Conservation (phyloP, 2,329 filamentous ascomycete genomes). For the Dactylellina cionopaga region DNA sequence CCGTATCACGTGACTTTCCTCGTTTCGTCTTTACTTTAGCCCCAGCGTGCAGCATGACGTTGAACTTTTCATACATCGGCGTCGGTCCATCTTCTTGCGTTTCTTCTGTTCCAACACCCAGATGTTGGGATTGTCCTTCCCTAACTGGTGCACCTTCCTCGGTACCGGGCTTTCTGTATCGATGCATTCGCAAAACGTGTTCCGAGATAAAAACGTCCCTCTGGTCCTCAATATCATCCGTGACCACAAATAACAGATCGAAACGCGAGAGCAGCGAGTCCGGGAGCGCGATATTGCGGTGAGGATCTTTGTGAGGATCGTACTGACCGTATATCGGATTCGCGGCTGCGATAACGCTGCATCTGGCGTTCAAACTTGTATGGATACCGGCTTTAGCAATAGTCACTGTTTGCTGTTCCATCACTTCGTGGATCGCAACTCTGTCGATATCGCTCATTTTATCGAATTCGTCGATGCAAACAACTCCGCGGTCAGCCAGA, state of each 20-base stretch:
- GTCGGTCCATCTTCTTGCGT: conserved; percentile 78
- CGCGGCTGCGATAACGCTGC: conserved; percentile 93
- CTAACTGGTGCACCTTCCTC: conserved; percentile 95
- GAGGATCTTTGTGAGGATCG: conserved; percentile 96
- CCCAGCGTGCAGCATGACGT: conserved; percentile 92
- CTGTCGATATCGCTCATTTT: conserved; percentile 99
- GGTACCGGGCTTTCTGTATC: conserved; percentile 88
- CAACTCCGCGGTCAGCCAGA: conserved; percentile 92
- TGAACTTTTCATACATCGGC: conserved; percentile 95
- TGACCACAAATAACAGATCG: conserved; percentile 96
- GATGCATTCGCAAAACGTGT: conserved; percentile 96
- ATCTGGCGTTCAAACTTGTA: conserved; percentile 94
- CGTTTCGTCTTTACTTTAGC: conserved; percentile 77
- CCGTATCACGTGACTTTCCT: conserved; percentile 77
- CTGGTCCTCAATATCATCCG: conserved; percentile 95
- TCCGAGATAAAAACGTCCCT: conserved; percentile 91
- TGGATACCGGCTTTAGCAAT: conserved; percentile 99
- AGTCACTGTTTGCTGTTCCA: conserved; percentile 99
- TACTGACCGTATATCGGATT: conserved; percentile 99
- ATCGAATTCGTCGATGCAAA: conserved; percentile 99
- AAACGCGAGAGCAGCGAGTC: conserved; percentile 98
- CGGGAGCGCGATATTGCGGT: conserved; percentile 96
- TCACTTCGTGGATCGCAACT: conserved; percentile 99
- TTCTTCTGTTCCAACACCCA: conserved; percentile 85
- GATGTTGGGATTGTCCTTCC: conserved; percentile 82